Conservation (phyloP, 2,329 filamentous ascomycete species). For the Alternaria viburni region DNA sequence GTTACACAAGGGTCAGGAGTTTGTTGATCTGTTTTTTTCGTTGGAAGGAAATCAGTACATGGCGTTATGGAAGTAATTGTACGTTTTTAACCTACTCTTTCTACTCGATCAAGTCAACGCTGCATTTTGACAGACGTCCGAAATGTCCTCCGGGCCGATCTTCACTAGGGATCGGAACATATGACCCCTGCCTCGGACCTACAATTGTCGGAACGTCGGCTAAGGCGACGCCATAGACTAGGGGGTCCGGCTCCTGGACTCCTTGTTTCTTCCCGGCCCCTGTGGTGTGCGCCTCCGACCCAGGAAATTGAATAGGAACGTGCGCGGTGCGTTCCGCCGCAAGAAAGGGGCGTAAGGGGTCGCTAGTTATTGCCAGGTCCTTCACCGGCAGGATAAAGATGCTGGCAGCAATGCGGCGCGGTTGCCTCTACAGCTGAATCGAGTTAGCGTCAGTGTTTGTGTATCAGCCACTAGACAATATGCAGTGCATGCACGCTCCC, state of each 20-base stretch:
- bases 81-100: background rate
- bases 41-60: background rate
- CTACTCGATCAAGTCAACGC: background rate
- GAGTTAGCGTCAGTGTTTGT: background rate
- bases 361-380: no score
- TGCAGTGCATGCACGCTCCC: background rate
- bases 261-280: background rate
- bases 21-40: background rate
- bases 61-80: background rate
- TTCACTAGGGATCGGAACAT: background rate
- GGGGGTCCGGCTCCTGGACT: background rate
- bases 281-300: background rate
- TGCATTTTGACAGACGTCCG: background rate
- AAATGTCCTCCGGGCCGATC: background rate
- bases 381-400: background rate
- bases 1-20: background rate
- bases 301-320: background rate
- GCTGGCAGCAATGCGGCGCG: background rate
- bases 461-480: background rate
- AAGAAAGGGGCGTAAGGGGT: background rate
- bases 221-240: background rate
- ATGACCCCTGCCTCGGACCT: background rate
- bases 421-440: background rate
- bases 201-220: background rate
- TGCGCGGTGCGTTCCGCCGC: background rate